phyloP scores from a whole-genome alignment of 176 grass and related monocot species.

The Juncus effusus region DNA sequence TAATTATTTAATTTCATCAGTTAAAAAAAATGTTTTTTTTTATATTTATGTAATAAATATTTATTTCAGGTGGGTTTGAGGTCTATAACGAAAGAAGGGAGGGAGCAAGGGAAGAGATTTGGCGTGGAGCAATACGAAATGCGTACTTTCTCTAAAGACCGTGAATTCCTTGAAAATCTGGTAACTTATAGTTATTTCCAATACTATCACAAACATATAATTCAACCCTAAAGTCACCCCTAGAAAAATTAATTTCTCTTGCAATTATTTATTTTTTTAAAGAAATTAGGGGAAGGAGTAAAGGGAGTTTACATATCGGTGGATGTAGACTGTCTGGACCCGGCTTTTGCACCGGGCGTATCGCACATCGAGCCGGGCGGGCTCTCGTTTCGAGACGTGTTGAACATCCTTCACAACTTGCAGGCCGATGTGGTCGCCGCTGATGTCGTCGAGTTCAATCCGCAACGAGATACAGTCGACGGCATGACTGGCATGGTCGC shows the following conservation, averaged over 20 bases:
- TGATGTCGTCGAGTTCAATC: conserved; percentile 98
- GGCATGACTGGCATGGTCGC: conserved; percentile 98
- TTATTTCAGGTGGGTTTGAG: conserved; percentile 69
- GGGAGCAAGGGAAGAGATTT: conserved; percentile 92
- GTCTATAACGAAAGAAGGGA: conserved; percentile 92
- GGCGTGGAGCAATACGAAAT: conserved; percentile 95
- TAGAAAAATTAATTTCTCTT: not conserved
- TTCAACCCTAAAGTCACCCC: not conserved
- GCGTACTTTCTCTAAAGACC: conserved; percentile 80
- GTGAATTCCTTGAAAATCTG: conserved; percentile 78
- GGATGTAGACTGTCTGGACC: conserved; percentile 91
- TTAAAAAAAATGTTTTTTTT: not conserved
- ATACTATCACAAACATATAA: not conserved
- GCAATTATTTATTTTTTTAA: not conserved
- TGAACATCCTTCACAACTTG: conserved; percentile 92
- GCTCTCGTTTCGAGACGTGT: conserved; percentile 82
- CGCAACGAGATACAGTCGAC: conserved; percentile 87
- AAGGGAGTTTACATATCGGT: conserved; percentile 90
- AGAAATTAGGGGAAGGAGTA: conserved; percentile 97
- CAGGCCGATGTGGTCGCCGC: conserved; percentile 76
- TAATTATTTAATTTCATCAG: conserved; percentile 30
- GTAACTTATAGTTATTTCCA: conserved; percentile 19
- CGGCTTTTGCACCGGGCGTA: conserved; percentile 86
- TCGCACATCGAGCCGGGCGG: conserved; percentile 97
- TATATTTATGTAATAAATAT: conserved; percentile 10